Evolutionary conservation across 441 rosid species (phyloP).

Genomic region (Syzygium malaccense): DNA sequence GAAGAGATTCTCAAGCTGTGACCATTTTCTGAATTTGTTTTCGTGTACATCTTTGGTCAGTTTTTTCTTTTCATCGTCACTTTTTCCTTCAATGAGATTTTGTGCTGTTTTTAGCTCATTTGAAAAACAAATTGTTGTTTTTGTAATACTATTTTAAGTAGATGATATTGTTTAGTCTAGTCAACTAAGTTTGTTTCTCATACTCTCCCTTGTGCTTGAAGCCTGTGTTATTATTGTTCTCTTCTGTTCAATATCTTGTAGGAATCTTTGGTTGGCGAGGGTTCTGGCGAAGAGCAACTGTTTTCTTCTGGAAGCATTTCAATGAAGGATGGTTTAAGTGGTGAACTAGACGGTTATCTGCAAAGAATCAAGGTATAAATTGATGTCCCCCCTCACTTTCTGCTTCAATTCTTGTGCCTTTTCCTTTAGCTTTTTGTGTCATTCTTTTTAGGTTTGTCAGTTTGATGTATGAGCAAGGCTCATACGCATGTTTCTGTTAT

Average conservation of each 20-base stretch:
- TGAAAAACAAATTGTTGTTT: neutral
- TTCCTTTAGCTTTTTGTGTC: neutral
- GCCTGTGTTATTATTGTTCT: neutral
- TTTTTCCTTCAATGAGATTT: neutral
- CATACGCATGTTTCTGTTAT: neutral
- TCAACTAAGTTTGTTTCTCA: neutral
- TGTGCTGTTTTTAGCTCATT: neutral
- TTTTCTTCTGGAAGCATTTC: slow-evolving; percentile 38
- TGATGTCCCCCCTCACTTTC: neutral
- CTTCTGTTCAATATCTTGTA: neutral
- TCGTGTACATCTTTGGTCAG: neutral
- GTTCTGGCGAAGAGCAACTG: slow-evolving; percentile 18
- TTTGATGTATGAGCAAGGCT: neutral
- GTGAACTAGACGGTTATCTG: slow-evolving; percentile 61
- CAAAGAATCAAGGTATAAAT: slow-evolving; percentile 65
- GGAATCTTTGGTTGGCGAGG: slow-evolving; percentile 25
- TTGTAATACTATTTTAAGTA: neutral
- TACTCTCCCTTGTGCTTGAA: neutral
- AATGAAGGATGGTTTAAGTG: slow-evolving; percentile 43
- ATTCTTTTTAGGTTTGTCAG: neutral
- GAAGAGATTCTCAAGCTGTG: neutral
- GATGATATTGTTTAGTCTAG: neutral
- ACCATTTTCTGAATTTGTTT: neutral
- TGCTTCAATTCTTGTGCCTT: neutral
- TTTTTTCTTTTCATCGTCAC: neutral